Evolutionary conservation across 305 asterid genomes (phyloP).

Genomic region (Fraxinus velutina): DNA sequence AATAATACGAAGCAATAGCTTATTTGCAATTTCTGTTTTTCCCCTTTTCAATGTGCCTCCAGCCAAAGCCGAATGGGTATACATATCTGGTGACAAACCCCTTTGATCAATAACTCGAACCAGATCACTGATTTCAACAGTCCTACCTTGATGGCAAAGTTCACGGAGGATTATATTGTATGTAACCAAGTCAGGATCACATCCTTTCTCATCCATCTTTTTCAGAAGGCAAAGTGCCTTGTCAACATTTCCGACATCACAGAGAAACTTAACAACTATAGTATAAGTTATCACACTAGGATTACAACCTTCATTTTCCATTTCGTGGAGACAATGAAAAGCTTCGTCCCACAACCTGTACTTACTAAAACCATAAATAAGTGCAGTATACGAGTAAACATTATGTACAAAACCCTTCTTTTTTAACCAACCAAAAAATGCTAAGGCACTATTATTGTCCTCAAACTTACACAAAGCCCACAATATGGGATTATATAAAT

Average conservation of each 20-base stretch:
- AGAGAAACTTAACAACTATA: slow-evolving; percentile 45
- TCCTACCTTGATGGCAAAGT: slow-evolving; percentile 47
- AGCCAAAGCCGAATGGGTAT: slow-evolving; percentile 51
- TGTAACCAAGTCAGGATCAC: slow-evolving; percentile 47
- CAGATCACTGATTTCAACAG: slow-evolving; percentile 34
- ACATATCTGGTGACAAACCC: slow-evolving; percentile 48
- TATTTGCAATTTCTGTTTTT: slow-evolving; percentile 30
- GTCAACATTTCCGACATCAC: slow-evolving; percentile 45
- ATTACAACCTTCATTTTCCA: slow-evolving; percentile 40
- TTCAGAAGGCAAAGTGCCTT: slow-evolving; percentile 37
- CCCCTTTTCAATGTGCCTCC: slow-evolving; percentile 58
- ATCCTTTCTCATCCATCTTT: slow-evolving; percentile 48
- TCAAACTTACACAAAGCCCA: slow-evolving; percentile 54
- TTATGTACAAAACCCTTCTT: slow-evolving; percentile 47
- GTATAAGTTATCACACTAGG: slow-evolving; percentile 49
- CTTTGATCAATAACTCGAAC: slow-evolving; percentile 33
- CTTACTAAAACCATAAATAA: slow-evolving; percentile 49
- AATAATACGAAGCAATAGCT: slow-evolving; percentile 33
- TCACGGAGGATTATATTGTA: slow-evolving; percentile 56
- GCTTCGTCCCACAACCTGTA: slow-evolving; percentile 44
- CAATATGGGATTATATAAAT: slow-evolving; percentile 42
- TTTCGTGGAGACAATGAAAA: slow-evolving; percentile 37
- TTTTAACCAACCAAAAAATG: slow-evolving; percentile 48
- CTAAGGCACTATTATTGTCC: slow-evolving; percentile 28
- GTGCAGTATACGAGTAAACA: slow-evolving; percentile 48